Evolutionary conservation across 192 early-diverging fungal genomes (phyloP).

Genomic region (Pecoramyces ruminantium): DNA sequence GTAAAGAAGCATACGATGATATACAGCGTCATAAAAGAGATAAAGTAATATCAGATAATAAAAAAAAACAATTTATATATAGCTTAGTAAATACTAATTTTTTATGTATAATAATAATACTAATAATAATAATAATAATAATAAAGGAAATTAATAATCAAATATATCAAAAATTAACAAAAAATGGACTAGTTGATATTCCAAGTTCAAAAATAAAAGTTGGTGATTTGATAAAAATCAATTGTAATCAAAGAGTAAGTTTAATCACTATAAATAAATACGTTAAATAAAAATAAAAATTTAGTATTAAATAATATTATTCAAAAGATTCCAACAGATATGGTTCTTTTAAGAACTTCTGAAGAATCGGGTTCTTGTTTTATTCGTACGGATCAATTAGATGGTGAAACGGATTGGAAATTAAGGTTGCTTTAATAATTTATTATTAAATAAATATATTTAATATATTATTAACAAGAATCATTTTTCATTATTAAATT

Average conservation of each 20-base stretch:
- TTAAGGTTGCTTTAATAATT: conserved; percentile 23
- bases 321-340: conserved; percentile 67
- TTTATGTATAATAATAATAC: background rate
- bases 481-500: background rate
- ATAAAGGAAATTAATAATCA: conserved; percentile 73
- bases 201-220: conserved; percentile 73
- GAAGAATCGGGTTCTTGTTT: conserved; percentile 76
- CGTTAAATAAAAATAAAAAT: background rate
- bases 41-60: conserved; percentile 2
- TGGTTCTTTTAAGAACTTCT: conserved; percentile 68
- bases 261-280: background rate
- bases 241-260: conserved; percentile 64
- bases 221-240: conserved; percentile 65
- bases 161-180: conserved; percentile 44
- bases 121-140: background rate
- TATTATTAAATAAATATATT: background rate
- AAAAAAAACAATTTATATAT: too few relatives aligned
- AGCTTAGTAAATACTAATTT: too few relatives aligned
- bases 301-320: background rate
- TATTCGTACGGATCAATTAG: conserved; percentile 90
- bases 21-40: conserved; percentile 62
- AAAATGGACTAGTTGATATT: conserved; percentile 32
- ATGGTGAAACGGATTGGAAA: conserved; percentile 98
- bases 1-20: conserved; percentile 85
- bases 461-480: background rate